Evolutionary conservation across 1,139 yeast genomes (phyloP).

Genomic region (Wickerhamiella pararugosa): DNA sequence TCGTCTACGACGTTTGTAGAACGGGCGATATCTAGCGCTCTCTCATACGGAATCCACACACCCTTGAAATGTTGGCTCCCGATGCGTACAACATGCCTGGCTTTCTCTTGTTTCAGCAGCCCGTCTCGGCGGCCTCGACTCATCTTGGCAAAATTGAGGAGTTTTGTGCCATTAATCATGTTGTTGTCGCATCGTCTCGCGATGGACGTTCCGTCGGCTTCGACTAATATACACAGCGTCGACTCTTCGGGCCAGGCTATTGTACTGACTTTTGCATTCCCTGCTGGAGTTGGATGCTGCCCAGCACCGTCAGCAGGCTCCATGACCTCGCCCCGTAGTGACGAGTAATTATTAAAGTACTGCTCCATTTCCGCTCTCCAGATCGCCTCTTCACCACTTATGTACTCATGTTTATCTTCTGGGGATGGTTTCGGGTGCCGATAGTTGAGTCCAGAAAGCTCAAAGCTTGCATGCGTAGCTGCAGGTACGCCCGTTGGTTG

Average conservation of each 20-base stretch:
- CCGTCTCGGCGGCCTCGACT: constrained; percentile 92
- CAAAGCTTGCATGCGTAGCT: no score
- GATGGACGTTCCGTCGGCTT: constrained; percentile 73
- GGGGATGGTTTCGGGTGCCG: no score
- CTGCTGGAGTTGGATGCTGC: no score
- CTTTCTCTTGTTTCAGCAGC: constrained; percentile 69
- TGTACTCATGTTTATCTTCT: no score
- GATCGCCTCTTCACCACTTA: no score
- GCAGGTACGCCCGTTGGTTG: no score
- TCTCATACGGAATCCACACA: constrained; percentile 90
- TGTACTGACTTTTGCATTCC: constrained; percentile 41
- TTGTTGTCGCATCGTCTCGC: constrained; percentile 83
- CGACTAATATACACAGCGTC: constrained; percentile 84
- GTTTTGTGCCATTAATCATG: constrained; percentile 87
- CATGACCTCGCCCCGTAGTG: no score
- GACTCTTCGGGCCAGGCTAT: constrained; percentile 95
- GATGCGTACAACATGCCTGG: constrained; percentile 76
- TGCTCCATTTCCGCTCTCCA: no score
- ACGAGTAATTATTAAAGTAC: no score
- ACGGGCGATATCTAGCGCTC: constrained; percentile 77
- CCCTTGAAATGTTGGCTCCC: constrained; percentile 95
- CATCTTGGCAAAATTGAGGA: constrained; percentile 80
- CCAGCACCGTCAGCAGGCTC: no score
- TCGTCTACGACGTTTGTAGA: constrained; percentile 68
- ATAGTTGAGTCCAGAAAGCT: no score